Base-by-base conservation (phyloP, 306 rosid genomes). In the Acacia confusa region DNA sequence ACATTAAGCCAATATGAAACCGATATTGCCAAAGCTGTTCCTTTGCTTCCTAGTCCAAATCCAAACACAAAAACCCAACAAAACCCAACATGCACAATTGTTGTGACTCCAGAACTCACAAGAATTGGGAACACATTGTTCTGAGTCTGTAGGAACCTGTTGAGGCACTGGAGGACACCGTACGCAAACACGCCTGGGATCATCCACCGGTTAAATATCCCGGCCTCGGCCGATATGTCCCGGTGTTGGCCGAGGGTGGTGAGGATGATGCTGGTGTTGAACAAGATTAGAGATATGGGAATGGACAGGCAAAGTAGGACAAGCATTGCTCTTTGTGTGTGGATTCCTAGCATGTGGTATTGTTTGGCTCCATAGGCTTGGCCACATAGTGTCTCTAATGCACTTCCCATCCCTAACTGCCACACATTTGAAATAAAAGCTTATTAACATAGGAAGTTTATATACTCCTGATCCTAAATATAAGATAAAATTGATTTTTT, bases 381-480 rank as follows among this genome's bases (percentile, higher is more conserved):
- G 1, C 93, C 93, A 43, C 91, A 87, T 44, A 90, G 64, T 1
- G 91, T 90, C 80, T 90, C 93, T 69, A 87, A 80, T 57, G 93
- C 93, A 82, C 93, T 90, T 22, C 87, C 88, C 87, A 90, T 85
- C 75, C 93, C 93, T 85, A 87, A 65, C 93, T 86, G 34, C 79
- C 15, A 43, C 65, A 81, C 1, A n/a, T 41, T 69, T 41, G 32
- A 69, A 69, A 12, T 22, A 38, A 67, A 36, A 60, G 64, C 28
- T 3, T 57, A 22, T 3, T 57, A 22, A n/a, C 64, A 55, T 0
- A 2, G 0, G 20, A 20, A 50, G 22, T 17, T 47, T 52, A 20
- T 4, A n/a, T n/a, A n/a, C n/a, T n/a, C n/a, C n/a, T n/a, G n/a
- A n/a, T n/a, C n/a, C n/a, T n/a, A n/a, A n/a, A n/a, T n/a, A n/a